phyloP scores from a whole-genome alignment of 225 moss, liverwort and hornwort species.

The Sphagnum tenellum region DNA sequence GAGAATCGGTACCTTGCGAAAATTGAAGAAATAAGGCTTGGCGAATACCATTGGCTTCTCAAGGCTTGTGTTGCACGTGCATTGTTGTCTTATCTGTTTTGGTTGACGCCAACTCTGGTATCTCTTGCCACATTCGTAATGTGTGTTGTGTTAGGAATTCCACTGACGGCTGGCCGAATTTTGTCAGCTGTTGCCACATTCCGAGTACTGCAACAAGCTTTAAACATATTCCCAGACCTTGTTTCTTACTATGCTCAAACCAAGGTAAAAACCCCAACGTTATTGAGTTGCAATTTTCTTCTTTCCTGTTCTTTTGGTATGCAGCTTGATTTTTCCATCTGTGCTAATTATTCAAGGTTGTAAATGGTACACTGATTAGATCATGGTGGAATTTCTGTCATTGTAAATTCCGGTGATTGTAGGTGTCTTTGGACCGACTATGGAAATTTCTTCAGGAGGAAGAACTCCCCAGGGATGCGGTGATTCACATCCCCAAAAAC shows the following conservation, averaged over 20 bases:
- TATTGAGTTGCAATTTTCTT: no score
- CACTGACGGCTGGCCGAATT: slow-evolving; percentile 34
- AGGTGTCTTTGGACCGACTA: slow-evolving; percentile 68
- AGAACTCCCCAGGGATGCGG: slow-evolving; percentile 65
- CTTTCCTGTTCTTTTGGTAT: no score
- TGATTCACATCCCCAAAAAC: slow-evolving; percentile 31
- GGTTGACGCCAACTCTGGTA: slow-evolving; percentile 18
- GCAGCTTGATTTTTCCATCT: no score
- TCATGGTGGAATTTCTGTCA: no score
- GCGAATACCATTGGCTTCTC: slow-evolving; percentile 37
- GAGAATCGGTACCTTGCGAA: slow-evolving; percentile 39
- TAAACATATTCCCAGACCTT: slow-evolving; percentile 18
- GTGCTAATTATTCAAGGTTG: no score
- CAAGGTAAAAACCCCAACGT: no score
- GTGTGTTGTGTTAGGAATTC: slow-evolving; percentile 12
- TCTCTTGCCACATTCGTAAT: slow-evolving; percentile 24
- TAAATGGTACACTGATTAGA: no score
- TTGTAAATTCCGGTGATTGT: no score
- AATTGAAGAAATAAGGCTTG: slow-evolving; percentile 29
- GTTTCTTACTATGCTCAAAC: slow-evolving; percentile 22
- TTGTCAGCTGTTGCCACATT: slow-evolving; percentile 36
- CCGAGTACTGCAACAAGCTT: slow-evolving; percentile 21
- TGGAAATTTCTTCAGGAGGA: slow-evolving; percentile 58
- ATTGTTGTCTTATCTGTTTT: slow-evolving; percentile 40
- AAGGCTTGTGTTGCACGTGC: slow-evolving; percentile 39